Base-by-base conservation (phyloP, 1,284 basidiomycete species). In the Peniophora sp. region DNA sequence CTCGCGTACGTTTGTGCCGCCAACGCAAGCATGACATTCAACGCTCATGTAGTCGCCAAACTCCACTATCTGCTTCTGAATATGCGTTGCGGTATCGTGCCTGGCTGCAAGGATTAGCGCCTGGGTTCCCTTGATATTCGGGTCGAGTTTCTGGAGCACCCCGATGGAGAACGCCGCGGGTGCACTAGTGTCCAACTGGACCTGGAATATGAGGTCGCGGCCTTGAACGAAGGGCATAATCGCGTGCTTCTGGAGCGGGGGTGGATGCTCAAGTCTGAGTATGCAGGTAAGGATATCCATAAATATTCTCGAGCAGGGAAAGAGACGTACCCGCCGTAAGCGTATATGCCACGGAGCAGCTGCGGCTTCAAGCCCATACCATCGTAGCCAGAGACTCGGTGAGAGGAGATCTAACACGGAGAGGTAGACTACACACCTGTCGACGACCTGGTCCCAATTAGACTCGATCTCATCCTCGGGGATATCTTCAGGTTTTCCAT, bases 391-490 rank as follows among this genome's bases (percentile, higher is more conserved):
- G 52, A n/a, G 17, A 38, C 14, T 57, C 52, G 20, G 48, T 51
- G 51, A 53, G 47, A 50, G 44, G 27, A 34, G 36, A 45, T 49
- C 43, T 51, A 62, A 66, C 64, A 69, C 34, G n/a, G 14, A 9
- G 25, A 50, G 22, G 48, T 35, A 35, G 19, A 25, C 51, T 16
- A 68, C 74, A 65, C 59, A 90, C 92, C 90, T 93, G 77, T 95
- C 91, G 65, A 91, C 85, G 66, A 96, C 78, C 71, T 94, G 86
- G 78, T 97, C 91, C 93, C 93, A 97, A 78, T 97, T 97, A 79
- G 92, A 95, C 83, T 97, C 93, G 75, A 96, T 97, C 77, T 92
- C 86, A 62, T 68, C 75, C 56, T 84, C 89, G 59, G 79, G 71
- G 69, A 91, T 76, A 81, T 92, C 88, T 69, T 93, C 87, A 66